These are phyloP conservation scores for Hylodesmum podocarpum DNA, from an alignment of 306 rosid genomes.

Conservation along the genomic window DNA sequence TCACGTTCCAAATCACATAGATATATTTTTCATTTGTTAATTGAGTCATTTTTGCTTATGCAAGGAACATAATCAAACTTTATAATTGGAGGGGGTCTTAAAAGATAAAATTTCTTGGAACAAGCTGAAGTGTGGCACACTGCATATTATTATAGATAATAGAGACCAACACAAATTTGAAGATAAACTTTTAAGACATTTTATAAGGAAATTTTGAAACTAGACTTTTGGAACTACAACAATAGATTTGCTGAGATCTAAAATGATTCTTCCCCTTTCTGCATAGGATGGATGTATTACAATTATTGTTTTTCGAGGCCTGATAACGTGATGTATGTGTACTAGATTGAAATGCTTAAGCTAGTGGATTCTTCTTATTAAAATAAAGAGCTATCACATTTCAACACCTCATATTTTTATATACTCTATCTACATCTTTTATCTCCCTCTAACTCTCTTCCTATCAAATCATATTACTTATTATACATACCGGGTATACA, in stretches of 20 bases:
- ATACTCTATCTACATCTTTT: too few species aligned
- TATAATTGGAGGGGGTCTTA: slow-evolving; percentile 15
- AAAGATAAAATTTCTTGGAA: neutral
- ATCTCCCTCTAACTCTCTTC: too few species aligned
- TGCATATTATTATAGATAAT: slow-evolving; percentile 25
- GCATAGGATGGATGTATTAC: neutral
- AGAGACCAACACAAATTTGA: slow-evolving; percentile 30
- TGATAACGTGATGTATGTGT: neutral
- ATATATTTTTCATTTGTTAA: neutral
- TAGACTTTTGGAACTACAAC: slow-evolving; percentile 19
- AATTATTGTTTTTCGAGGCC: neutral
- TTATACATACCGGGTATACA: too few species aligned
- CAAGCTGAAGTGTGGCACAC: slow-evolving; percentile 29
- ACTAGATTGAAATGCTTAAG: neutral
- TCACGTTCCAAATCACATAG: slow-evolving; percentile 21
- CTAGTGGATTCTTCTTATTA: neutral
- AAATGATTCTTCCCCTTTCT: slow-evolving; percentile 28
- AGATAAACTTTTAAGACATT: slow-evolving; percentile 19
- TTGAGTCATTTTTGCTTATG: neutral
- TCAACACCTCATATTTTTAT: too few species aligned
- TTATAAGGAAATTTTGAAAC: slow-evolving; percentile 28
- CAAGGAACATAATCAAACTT: slow-evolving; percentile 20
- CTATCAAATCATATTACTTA: too few species aligned
- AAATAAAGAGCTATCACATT: too few species aligned
- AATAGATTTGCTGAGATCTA: slow-evolving; percentile 32